A percentile compares a stretch with the other conserved stretches of the same genome.
phyloP scores from a whole-genome alignment of 2,329 filamentous ascomycete species.

The Exophiala calicioides region DNA sequence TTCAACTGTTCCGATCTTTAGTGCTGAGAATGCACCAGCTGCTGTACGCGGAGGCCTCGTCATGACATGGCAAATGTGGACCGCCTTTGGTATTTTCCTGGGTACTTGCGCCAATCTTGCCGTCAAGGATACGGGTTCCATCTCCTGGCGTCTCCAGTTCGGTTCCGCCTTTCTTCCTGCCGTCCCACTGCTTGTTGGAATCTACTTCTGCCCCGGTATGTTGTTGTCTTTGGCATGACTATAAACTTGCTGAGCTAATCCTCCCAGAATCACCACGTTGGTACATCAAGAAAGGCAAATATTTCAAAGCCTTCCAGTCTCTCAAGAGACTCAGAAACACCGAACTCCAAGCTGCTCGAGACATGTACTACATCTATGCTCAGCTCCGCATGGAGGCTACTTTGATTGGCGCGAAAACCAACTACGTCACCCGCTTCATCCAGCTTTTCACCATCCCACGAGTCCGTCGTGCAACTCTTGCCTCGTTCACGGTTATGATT shows the following conservation, averaged over 20 bases:
- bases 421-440: slow-evolving; percentile 45
- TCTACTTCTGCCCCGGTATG: slow-evolving; percentile 63
- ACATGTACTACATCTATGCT: slow-evolving; percentile 44
- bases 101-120: slow-evolving; percentile 67
- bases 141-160: slow-evolving; percentile 65
- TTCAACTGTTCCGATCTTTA: slow-evolving; percentile 73
- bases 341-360: slow-evolving; percentile 34
- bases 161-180: slow-evolving; percentile 67
- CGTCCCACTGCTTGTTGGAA: slow-evolving; percentile 58
- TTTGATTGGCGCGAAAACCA: slow-evolving; percentile 39
- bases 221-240: background rate
- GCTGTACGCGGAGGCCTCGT: slow-evolving; percentile 72
- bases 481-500: slow-evolving; percentile 36
- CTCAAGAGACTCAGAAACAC: slow-evolving; percentile 34
- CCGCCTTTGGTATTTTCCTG: slow-evolving; percentile 65
- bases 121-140: slow-evolving; percentile 59
- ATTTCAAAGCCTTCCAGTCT: slow-evolving; percentile 33
- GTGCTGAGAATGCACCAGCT: slow-evolving; percentile 71
- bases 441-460: slow-evolving; percentile 54
- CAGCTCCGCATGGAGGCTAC: slow-evolving; percentile 32
- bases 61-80: slow-evolving; percentile 72
- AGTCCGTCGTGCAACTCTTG: slow-evolving; percentile 46
- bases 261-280: slow-evolving; percentile 33
- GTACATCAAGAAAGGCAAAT: slow-evolving; percentile 36
- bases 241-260: background rate